Conservation (phyloP, 495 filamentous ascomycete genomes). For the Hyaloscypha bicolor region DNA sequence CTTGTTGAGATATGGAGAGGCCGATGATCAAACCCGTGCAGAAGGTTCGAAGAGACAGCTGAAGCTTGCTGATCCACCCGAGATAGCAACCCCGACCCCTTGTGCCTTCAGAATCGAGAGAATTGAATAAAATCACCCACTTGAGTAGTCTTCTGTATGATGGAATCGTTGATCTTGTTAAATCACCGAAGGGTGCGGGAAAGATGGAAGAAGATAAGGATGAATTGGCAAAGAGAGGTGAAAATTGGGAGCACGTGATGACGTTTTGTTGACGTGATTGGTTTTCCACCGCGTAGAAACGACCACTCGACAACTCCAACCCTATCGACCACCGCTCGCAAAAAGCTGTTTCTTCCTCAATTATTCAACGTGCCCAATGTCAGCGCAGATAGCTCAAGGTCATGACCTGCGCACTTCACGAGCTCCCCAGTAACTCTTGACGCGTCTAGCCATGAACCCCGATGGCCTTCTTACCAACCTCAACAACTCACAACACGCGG, state of each 20-base stretch:
- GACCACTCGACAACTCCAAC: not conserved
- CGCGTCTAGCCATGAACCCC: constrained; percentile 19
- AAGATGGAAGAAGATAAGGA: not conserved
- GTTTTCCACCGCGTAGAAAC: not conserved
- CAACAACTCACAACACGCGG: constrained; percentile 80
- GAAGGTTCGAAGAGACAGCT: constrained; percentile 6
- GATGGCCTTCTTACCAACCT: constrained; percentile 66
- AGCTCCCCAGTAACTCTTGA: not conserved
- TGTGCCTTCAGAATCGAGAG: not conserved
- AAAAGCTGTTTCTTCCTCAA: not conserved
- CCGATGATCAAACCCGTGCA: not conserved
- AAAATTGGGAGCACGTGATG: not conserved
- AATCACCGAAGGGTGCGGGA: not conserved
- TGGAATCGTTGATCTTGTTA: not conserved
- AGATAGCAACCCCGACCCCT: not conserved
- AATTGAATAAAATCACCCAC: no score
- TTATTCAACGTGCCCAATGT: not conserved
- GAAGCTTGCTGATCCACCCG: constrained; percentile 4
- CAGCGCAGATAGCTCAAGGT: not conserved
- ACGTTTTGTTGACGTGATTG: not conserved
- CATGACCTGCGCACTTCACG: not conserved
- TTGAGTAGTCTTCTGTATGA: no score
- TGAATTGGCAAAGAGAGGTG: not conserved
- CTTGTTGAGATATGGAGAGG: constrained; percentile 10
- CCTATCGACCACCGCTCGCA: not conserved